Conservation (phyloP, 495 filamentous ascomycete genomes). For the Filosporella fistucella region DNA sequence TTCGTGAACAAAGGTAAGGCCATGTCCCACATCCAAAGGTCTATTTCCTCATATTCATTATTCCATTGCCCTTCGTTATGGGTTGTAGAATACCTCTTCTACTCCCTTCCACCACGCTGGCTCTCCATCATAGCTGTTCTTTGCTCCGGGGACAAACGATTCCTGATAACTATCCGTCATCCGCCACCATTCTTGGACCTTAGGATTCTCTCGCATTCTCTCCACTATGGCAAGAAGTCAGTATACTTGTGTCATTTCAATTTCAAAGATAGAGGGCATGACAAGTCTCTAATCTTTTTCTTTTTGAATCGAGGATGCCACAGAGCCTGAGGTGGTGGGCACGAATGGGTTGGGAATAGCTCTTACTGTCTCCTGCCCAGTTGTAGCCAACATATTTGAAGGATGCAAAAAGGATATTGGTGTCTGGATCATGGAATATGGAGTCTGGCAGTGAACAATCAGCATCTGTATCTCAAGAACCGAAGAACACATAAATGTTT, state of each 20-base stretch:
- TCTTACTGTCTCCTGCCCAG: conserved; percentile 54
- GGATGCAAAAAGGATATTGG: conserved; percentile 60
- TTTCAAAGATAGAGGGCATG: too few relatives aligned
- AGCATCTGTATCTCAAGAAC: background rate
- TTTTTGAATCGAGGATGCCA: too few relatives aligned
- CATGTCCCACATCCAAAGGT: too few relatives aligned
- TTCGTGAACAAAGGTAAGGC: conserved; percentile 2
- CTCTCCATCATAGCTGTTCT: conserved; percentile 52
- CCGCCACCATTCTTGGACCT: conserved; percentile 72
- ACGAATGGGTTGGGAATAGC: too few relatives aligned
- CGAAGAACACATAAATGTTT: too few relatives aligned
- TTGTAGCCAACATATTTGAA: conserved; percentile 73
- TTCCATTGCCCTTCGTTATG: conserved; percentile 27
- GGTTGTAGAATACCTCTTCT: conserved; percentile 67
- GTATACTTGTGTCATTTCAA: too few relatives aligned
- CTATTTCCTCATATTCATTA: too few relatives aligned
- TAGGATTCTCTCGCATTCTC: conserved; percentile 62
- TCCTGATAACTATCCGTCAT: conserved; percentile 73
- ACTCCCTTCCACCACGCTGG: conserved; percentile 68
- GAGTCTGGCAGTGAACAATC: conserved; percentile 43
- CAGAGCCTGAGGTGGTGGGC: too few relatives aligned
- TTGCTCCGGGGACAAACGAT: conserved; percentile 56
- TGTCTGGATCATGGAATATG: conserved; percentile 63
- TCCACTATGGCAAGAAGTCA: conserved; percentile 34
- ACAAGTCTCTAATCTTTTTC: too few relatives aligned